Evolutionary conservation across 345 rosid genomes (phyloP), one percentile per base, ranked within the genome.

Genomic region (Litchi chinensis): DNA sequence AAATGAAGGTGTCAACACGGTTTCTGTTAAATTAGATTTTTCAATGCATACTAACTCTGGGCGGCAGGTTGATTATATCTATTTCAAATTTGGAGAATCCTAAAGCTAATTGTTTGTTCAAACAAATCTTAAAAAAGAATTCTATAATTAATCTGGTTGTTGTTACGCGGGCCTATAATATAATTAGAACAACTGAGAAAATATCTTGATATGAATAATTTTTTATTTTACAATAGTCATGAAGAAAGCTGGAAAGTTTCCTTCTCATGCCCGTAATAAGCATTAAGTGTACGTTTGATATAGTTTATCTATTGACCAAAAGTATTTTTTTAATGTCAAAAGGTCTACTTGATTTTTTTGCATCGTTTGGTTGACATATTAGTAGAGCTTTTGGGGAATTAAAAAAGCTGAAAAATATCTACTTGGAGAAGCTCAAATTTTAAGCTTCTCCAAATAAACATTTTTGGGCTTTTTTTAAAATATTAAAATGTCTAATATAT

Each of bases 1-100:
- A 24, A 26, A 65, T 65, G 8, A 24, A 65, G 39, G 74, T 62
- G 79, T 79, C 83, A 82, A 87, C 85, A 71, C 62, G 73, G 73
- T 70, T 78, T 74, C 60, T 66, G 74, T 80, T 80, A 68, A 52
- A 18, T 50, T 46, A 72, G 26, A 73, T 68, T 74, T 46, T 59
- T 80, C 56, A 32, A 41, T 8, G 48, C 60, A 73, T 16, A 22
- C 37, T 70, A 26, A 77, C 76, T 73, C 9, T 81, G 82, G 65
- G 54, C 39, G 79, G 76, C 65, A 65, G 75, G 11, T 60, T 26
- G 22, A 44, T 48, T 18, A 1, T 75, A 28, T 65, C 16, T 11
- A 5, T 26, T 65, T 48, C 32, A 19, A n/a, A 65, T 75, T 62
- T 64, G 44, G 44, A 44, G 70, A 62, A 75, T 28, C 59, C 18